Evolutionary conservation across 495 filamentous ascomycete species (phyloP).

Genomic region (Aspergillus sclerotioniger): DNA sequence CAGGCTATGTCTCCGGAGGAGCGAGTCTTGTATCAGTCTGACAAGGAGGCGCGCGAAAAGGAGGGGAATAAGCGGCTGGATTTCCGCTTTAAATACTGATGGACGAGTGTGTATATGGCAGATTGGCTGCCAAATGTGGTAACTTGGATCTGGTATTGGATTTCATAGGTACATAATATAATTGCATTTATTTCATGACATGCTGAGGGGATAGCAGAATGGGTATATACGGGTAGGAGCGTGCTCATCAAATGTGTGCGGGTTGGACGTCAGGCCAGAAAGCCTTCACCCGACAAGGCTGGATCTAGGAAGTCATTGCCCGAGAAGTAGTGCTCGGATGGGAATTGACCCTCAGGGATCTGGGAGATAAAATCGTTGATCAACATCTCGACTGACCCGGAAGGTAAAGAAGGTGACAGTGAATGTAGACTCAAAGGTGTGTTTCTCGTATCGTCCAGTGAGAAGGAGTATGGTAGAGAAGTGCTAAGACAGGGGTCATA

Average conservation of each 20-base stretch:
- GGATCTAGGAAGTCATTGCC: not conserved
- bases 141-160: not conserved
- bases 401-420: conserved; percentile 1
- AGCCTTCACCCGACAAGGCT: not conserved
- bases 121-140: not conserved
- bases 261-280: conserved; percentile 2
- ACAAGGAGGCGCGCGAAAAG: conserved; percentile 28
- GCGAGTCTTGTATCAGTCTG: conserved; percentile 30
- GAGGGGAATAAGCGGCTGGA: conserved; percentile 42
- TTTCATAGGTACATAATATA: not conserved
- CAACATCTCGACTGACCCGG: conserved; percentile 13
- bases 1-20: conserved; percentile 32
- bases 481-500: conserved; percentile 3
- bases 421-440: not conserved
- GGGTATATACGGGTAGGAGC: not conserved
- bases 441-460: not conserved
- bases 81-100: conserved; percentile 35
- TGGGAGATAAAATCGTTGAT: conserved; percentile 15
- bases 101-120: not conserved
- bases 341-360: conserved; percentile 1
- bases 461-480: not conserved
- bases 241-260: not conserved
- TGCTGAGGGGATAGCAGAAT: not conserved
- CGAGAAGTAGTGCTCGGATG: not conserved
- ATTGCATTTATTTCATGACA: not conserved